Evolutionary conservation across 2,329 filamentous ascomycete genomes (phyloP), one percentile per base, ranked within the genome.

Genomic region (Cytospora leucostoma): DNA sequence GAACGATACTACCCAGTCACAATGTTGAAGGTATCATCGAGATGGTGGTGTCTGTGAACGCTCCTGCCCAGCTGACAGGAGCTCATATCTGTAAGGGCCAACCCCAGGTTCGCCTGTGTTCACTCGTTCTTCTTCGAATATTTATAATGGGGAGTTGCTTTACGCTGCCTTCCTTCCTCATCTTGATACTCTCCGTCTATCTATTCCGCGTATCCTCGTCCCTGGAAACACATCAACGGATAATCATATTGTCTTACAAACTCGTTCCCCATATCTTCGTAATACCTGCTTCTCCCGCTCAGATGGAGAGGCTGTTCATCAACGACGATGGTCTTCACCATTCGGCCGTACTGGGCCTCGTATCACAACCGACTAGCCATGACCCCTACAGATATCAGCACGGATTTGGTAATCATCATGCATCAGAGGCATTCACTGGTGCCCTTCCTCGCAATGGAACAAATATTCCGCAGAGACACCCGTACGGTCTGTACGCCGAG

Each of bases 401-500:
- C 4, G 63, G 63, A 13, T 65, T 65, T 19, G 52, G 56, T 21
- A 65, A 65, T 17, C 59, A 61, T 33, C 59, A 62, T 21, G 49
- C 63, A 11, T 62, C 63, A 33, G 63, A 65, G 12, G 63, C 60
- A 32, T 52, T 65, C 11, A 19, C 60, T 10, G 63, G 60, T 27
- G 63, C 40, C 56, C 66, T 54, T 62, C 61, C 63, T n/a, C 44
- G 33, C 21, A 40, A 47, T 34, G 63, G 63, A 15, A 59, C 55
- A 17, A 73, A 72, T 59, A 65, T 67, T 40, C 72, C 72, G 7
- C 71, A 73, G 60, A 67, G 66, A 37, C 67, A 68, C 59, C 69
- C 69, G 44, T 73, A 71, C 56, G 71, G 69, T 33, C 63, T 73
- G 13, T 72, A 70, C 38, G 70, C 72, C 7, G 72, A 73, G 60